Percentiles rank a stretch among this genome's conserved stretches.
Evolutionary conservation across 495 filamentous ascomycete genomes (phyloP).

Genomic region (Aspergillus coremiiformis): DNA sequence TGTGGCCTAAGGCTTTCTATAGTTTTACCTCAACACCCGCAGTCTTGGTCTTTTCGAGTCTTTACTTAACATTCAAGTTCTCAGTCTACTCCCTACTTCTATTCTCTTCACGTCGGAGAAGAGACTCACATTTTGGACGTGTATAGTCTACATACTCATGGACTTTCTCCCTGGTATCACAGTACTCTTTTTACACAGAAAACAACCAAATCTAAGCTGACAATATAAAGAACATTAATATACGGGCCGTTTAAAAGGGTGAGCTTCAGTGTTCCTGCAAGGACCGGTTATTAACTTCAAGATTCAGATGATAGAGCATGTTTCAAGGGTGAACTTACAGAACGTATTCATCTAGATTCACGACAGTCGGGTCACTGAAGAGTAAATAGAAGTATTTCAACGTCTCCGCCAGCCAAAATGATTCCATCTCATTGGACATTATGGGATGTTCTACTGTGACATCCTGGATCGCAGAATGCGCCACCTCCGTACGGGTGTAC

Average conservation of each 20-base stretch:
- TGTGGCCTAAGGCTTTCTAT: neutral
- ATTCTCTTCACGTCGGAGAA: neutral
- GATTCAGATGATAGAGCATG: neutral
- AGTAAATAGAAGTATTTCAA: constrained; percentile 77
- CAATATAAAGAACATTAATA: constrained; percentile 6
- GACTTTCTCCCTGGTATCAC: neutral
- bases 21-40: too few relatives aligned
- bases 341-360: constrained; percentile 80
- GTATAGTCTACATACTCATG: neutral
- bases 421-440: constrained; percentile 43
- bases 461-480: constrained; percentile 67
- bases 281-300: constrained; percentile 11
- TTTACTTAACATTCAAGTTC: too few relatives aligned
- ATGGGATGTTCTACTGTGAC: constrained; percentile 48
- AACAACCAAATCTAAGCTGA: neutral
- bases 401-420: constrained; percentile 68
- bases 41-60: too few relatives aligned
- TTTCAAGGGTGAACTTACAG: constrained; percentile 37
- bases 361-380: constrained; percentile 61
- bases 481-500: constrained; percentile 57
- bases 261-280: constrained; percentile 48
- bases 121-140: neutral
- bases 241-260: constrained; percentile 43
- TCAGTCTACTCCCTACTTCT: neutral
- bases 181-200: neutral